phyloP scores from a whole-genome alignment of 805 yeast genomes.

The Yamadazyma laniorum region DNA sequence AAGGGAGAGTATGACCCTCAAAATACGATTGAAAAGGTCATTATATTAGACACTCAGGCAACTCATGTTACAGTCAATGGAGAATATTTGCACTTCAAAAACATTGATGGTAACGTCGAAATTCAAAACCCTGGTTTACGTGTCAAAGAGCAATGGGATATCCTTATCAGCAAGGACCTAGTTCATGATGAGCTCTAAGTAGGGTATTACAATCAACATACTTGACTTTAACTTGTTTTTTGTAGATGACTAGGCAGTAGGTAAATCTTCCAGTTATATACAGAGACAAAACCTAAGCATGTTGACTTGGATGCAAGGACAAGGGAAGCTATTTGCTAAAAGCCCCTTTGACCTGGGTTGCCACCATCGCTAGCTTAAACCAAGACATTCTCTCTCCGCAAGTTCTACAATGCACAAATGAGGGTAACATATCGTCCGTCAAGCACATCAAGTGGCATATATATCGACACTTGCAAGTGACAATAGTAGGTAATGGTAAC shows the following conservation, averaged over 20 bases:
- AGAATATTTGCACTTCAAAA: slow-evolving; percentile 5
- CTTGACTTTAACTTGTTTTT: too few species aligned
- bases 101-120: slow-evolving; percentile 16
- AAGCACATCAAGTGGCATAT: slow-evolving; percentile 42
- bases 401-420: slow-evolving; percentile 14
- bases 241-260: too few species aligned
- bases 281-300: too few species aligned
- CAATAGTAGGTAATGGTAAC: slow-evolving; percentile 13
- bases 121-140: slow-evolving; percentile 53
- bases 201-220: too few species aligned
- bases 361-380: slow-evolving; percentile 18
- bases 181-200: slow-evolving; percentile 30
- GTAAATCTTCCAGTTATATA: too few species aligned
- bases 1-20: slow-evolving; percentile 18
- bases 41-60: slow-evolving; percentile 38
- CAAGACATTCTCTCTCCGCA: slow-evolving; percentile 20
- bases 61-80: slow-evolving; percentile 38
- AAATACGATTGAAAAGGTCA: slow-evolving; percentile 54
- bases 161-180: slow-evolving; percentile 18
- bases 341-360: slow-evolving; percentile 19
- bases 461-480: slow-evolving; percentile 22
- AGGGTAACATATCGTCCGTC: slow-evolving; percentile 19
- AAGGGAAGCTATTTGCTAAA: too few species aligned
- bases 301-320: too few species aligned
- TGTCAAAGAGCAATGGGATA: slow-evolving; percentile 48